A percentile compares a stretch with the other conserved stretches of the same genome.
Conservation (phyloP, 2,329 filamentous ascomycete genomes). For the Penicillium thymicola region DNA sequence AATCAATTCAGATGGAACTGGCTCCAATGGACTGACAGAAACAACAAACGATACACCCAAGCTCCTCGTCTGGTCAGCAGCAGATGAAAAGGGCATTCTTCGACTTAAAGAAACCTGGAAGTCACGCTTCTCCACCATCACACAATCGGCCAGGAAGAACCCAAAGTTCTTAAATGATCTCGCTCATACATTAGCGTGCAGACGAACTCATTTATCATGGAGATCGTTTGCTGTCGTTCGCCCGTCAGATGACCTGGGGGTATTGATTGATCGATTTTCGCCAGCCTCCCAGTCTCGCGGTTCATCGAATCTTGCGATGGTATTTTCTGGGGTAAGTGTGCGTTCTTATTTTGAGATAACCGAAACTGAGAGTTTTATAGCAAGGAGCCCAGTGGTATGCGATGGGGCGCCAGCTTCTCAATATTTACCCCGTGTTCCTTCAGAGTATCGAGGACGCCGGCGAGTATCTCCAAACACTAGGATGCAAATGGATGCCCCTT, state of each 20-base stretch:
- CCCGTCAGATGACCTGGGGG: background rate
- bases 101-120: slow-evolving; percentile 2
- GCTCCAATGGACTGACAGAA: background rate
- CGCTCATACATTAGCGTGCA: background rate
- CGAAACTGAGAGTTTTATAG: background rate
- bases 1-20: background rate
- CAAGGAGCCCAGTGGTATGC: slow-evolving; percentile 31
- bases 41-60: background rate
- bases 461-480: slow-evolving; percentile 10
- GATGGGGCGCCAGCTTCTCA: slow-evolving; percentile 26
- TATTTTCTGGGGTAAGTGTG: background rate
- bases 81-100: slow-evolving; percentile 10
- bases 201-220: background rate
- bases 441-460: slow-evolving; percentile 6
- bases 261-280: background rate
- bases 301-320: background rate
- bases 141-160: no score
- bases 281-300: background rate
- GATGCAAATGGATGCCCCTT: slow-evolving; percentile 12
- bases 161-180: background rate
- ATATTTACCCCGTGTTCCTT: slow-evolving; percentile 13
- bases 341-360: background rate
- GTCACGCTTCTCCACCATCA: background rate
- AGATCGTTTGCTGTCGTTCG: background rate
- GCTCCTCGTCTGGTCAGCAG: slow-evolving; percentile 11